Base-by-base conservation (phyloP, 306 rosid species). In the Vigna angularis region DNA sequence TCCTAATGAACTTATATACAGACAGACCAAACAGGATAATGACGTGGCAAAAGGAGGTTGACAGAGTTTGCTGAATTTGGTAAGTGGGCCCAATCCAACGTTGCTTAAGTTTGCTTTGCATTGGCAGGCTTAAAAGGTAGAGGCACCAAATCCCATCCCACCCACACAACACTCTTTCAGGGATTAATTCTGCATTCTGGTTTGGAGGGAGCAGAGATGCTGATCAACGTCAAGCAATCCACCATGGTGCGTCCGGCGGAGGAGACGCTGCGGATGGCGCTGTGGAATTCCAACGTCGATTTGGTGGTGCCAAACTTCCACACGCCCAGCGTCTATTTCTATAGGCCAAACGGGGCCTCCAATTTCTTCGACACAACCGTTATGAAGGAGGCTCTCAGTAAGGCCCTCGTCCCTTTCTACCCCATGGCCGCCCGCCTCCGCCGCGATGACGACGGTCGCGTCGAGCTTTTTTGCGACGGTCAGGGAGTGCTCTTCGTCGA, bases 211-310 rank as follows among this genome's bases (percentile, higher is more conserved):
- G 11, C 12, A 51, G 36, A 83, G 50, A 83, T 90, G 91, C 75
- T 73, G 9, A 81, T 87, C 57, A 76, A 82, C 22, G 87, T 89
- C 26, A 86, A 81, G 77, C 80, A 83, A 3, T 86, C 91, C 6
- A 89, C 89, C 13, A 81, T 89, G 91, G 97, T 94, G 71, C 82
- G 81, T 52, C 97, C 94, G 66, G 84, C 90, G 45, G 84, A 71
- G 87, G 96, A 88, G 79, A 86, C 90, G 48, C 79, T 81, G 1
- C 81, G 44, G 4, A 55, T 49, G 47, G 57, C 77, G 14, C 48
- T 94, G 13, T 91, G 98, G 98, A 90, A 90, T 80, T 84, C 98
- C 10, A 92, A 88, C 86, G 83, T 92, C 12, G 98, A 94, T 36
- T 47, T 90, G 56, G 96, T 94, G 28, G 85, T 88, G 28, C 86